A percentile compares a stretch with the other conserved stretches of the same genome.
phyloP scores from a whole-genome alignment of 306 rosid genomes.

The Cotoneaster glaucophyllus region DNA sequence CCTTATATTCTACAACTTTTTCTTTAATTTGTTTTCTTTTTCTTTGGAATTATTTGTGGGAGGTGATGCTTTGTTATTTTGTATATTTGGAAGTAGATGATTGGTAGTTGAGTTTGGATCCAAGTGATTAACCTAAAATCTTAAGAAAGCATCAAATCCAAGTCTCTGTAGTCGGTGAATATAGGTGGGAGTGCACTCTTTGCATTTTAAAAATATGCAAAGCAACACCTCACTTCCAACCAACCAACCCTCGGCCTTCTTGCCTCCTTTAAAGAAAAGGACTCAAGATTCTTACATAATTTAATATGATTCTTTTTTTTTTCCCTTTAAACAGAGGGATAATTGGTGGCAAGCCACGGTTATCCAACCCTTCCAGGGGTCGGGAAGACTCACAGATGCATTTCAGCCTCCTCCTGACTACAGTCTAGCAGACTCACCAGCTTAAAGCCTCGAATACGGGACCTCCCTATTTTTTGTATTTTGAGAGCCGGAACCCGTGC shows the following conservation, averaged over 20 bases:
- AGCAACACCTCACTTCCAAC: not conserved
- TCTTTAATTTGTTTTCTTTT: not conserved
- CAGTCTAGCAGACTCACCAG: no score
- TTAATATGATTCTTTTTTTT: no score
- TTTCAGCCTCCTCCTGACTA: no score
- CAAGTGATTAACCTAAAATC: not conserved
- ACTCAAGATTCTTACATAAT: no score
- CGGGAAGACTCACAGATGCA: fast-evolving
- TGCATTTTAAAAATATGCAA: not conserved
- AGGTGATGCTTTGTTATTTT: not conserved
- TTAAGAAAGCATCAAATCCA: not conserved
- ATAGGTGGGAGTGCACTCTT: not conserved
- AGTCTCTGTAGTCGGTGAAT: not conserved
- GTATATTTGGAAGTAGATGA: not conserved
- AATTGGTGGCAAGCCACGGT: no score
- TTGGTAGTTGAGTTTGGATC: not conserved
- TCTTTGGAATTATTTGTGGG: not conserved
- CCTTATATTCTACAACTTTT: constrained; percentile 9
- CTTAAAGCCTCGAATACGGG: no score
- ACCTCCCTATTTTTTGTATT: no score
- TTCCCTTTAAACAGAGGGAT: no score
- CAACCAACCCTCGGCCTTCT: not conserved
- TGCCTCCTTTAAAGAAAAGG: not conserved
- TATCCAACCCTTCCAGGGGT: fast-evolving
- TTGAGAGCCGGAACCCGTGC: no score